These are phyloP conservation scores for Mycena galericulata DNA, from an alignment of 768 basidiomycete genomes.

Conservation along the genomic window DNA sequence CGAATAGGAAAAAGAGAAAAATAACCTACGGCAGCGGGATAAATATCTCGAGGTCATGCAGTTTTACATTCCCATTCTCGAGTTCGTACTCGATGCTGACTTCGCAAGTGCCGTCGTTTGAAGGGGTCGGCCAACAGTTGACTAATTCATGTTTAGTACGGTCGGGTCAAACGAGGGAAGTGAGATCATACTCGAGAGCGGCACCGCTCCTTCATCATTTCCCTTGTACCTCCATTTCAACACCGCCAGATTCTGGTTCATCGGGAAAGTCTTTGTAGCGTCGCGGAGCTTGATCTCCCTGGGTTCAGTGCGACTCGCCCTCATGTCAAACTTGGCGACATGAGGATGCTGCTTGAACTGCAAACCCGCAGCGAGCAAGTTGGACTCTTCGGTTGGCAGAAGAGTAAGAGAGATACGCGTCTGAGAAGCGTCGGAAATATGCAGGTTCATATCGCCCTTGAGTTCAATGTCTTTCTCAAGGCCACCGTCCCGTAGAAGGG, in stretches of 20 bases:
- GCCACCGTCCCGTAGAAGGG: slow-evolving; percentile 91
- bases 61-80: slow-evolving; percentile 81
- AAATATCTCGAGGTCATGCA: slow-evolving; percentile 89
- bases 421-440: slow-evolving; percentile 80
- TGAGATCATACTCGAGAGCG: slow-evolving; percentile 79
- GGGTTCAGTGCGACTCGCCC: slow-evolving; percentile 27
- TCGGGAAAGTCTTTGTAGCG: slow-evolving; percentile 83
- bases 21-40: slow-evolving; percentile 91
- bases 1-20: not conserved
- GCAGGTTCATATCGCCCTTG: slow-evolving; percentile 94
- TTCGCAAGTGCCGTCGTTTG: slow-evolving; percentile 92
- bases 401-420: slow-evolving; percentile 81
- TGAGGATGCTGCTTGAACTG: slow-evolving; percentile 99
- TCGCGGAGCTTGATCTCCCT: slow-evolving; percentile 55
- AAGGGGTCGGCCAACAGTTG: slow-evolving; percentile 96
- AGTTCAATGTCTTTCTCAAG: slow-evolving; percentile 86
- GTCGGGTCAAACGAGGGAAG: not conserved
- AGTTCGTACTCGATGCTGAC: slow-evolving; percentile 98
- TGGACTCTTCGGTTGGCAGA: slow-evolving; percentile 65
- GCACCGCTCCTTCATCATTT: slow-evolving; percentile 92
- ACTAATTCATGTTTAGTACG: slow-evolving; percentile 60
- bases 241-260: slow-evolving; percentile 87
- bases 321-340: slow-evolving; percentile 79
- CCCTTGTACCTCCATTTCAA: slow-evolving; percentile 93
- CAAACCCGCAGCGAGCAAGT: slow-evolving; percentile 56